phyloP scores from a whole-genome alignment of 2,329 filamentous ascomycete species.

The Blumeriella jaapii region DNA sequence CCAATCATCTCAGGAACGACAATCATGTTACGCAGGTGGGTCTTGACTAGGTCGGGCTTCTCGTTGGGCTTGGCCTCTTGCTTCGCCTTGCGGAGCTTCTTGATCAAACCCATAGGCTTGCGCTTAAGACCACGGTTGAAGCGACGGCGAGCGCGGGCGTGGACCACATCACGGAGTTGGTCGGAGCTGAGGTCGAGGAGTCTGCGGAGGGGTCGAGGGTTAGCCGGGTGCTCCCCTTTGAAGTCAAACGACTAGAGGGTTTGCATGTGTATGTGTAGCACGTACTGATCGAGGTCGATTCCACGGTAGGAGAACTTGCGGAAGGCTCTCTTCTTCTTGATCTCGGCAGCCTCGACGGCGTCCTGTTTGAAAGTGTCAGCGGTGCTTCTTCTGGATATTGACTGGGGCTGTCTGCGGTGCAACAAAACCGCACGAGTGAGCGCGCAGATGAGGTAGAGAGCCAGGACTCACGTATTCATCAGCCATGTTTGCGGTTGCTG shows the following conservation, averaged over 20 bases:
- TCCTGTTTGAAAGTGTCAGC: constrained; percentile 48
- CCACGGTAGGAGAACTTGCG: constrained; percentile 99
- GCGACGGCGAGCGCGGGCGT: constrained; percentile 94
- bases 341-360: constrained; percentile 94
- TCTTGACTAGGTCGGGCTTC: constrained; percentile 99
- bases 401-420: not conserved
- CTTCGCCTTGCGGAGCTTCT: constrained; percentile 99
- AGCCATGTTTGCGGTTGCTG: constrained; percentile 57
- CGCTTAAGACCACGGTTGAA: constrained; percentile 99
- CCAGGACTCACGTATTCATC: constrained; percentile 61
- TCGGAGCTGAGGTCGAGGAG: constrained; percentile 98
- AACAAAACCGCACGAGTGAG: not conserved
- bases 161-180: constrained; percentile 97
- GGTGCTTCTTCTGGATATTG: constrained; percentile 8
- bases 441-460: constrained; percentile 6
- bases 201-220: constrained; percentile 40
- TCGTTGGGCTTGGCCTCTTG: constrained; percentile 98
- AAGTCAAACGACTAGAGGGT: constrained; percentile 20
- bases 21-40: constrained; percentile 99
- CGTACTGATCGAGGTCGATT: constrained; percentile 98
- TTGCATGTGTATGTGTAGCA: constrained; percentile 24
- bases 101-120: constrained; percentile 99
- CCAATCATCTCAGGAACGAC: constrained; percentile 99
- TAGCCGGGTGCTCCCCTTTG: constrained; percentile 27
- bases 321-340: constrained; percentile 99